These are phyloP conservation scores for Sphagnurus paluster DNA, from an alignment of 1,284 basidiomycete species.

Conservation along the genomic window DNA sequence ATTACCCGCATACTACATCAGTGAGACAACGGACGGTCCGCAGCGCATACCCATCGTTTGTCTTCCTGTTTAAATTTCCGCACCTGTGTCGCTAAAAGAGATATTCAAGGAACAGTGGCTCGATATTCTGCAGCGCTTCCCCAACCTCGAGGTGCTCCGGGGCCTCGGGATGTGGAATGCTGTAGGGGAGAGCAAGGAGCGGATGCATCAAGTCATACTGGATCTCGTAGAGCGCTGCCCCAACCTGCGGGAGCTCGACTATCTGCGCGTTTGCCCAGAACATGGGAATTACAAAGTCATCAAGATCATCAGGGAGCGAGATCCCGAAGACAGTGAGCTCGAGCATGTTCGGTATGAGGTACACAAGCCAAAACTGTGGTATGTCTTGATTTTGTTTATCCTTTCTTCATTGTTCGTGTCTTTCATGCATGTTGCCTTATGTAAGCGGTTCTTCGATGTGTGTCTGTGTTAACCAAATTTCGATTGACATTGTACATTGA, in stretches of 20 bases:
- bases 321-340: conserved; percentile 24
- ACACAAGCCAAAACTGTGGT: conserved; percentile 23
- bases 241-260: conserved; percentile 41
- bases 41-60: too few species aligned
- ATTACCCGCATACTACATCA: conserved; percentile 30
- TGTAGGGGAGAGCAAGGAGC: conserved; percentile 29
- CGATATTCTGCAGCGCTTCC: conserved; percentile 36
- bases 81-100: not conserved
- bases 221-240: conserved; percentile 39
- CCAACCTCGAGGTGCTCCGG: conserved; percentile 40
- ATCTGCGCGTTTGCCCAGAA: conserved; percentile 33
- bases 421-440: not conserved
- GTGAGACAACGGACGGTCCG: conserved; percentile 16
- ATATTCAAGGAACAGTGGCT: conserved; percentile 36
- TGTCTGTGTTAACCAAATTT: not conserved
- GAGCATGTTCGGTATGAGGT: conserved; percentile 35
- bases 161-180: conserved; percentile 41
- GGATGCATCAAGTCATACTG: conserved; percentile 40
- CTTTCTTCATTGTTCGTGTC: not conserved
- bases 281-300: conserved; percentile 35
- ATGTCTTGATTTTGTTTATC: not conserved
- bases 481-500: too few species aligned
- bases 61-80: not conserved
- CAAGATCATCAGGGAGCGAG: conserved; percentile 34
- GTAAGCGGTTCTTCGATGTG: not conserved